Evolutionary conservation across 2,329 filamentous ascomycete genomes (phyloP).

Genomic region (Alternaria rosae): DNA sequence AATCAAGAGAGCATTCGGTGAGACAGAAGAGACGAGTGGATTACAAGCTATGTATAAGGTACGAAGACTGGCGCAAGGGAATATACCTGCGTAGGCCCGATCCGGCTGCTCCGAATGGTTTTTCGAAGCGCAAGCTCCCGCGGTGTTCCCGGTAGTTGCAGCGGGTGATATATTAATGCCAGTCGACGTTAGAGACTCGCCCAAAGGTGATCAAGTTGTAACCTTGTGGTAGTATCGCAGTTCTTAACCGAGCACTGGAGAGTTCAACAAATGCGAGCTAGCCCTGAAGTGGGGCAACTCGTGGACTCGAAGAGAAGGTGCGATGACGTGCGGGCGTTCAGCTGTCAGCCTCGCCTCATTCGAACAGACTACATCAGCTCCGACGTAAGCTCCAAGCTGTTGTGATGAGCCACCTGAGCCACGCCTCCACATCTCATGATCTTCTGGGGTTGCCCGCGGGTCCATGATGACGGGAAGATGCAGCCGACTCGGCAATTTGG

Average conservation of each 20-base stretch:
- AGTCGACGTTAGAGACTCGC: background rate
- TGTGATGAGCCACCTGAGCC: background rate
- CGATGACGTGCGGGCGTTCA: background rate
- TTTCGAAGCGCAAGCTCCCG: background rate
- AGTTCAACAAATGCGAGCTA: background rate
- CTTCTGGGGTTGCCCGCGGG: background rate
- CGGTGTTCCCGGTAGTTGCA: background rate
- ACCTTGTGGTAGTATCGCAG: background rate
- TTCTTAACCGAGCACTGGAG: background rate
- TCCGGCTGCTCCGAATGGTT: background rate
- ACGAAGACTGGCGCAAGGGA: conserved; percentile 23
- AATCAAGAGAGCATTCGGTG: background rate
- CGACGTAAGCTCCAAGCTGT: background rate
- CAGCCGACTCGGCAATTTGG: background rate
- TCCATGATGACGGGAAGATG: background rate
- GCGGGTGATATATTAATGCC: background rate
- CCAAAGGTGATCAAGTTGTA: background rate
- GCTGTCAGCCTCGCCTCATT: background rate
- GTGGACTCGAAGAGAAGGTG: background rate
- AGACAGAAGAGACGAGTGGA: background rate
- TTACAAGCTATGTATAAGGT: conserved; percentile 1
- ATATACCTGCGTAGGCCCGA: conserved; percentile 6
- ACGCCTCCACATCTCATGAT: background rate
- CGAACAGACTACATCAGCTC: background rate
- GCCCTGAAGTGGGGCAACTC: background rate